phyloP scores from a whole-genome alignment of 2,329 filamentous ascomycete species.

The Colletotrichum theobromicola region DNA sequence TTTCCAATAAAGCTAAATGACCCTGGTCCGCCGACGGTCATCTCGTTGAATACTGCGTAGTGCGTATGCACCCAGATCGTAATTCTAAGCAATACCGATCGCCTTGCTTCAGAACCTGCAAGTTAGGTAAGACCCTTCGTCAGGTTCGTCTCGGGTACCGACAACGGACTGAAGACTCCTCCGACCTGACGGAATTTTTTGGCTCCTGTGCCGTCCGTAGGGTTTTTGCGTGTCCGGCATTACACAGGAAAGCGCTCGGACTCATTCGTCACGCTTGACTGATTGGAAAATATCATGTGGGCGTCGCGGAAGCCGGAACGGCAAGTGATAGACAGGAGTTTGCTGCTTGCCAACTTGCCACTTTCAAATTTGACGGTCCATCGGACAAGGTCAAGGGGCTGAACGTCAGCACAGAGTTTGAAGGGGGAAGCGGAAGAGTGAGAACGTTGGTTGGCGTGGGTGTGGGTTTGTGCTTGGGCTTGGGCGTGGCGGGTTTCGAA shows the following conservation, averaged over 20 bases:
- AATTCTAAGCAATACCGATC: background rate
- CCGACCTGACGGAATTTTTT: background rate
- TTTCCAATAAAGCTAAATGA: background rate
- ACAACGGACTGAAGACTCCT: background rate
- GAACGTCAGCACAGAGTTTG: constrained; percentile 8
- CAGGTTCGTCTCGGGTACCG: background rate
- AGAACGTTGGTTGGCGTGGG: background rate
- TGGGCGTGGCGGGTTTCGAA: constrained; percentile 4
- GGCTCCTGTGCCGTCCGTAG: background rate
- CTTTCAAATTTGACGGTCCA: constrained; percentile 15
- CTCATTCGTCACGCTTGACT: background rate
- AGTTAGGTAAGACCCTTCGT: background rate
- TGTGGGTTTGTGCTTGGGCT: constrained; percentile 4
- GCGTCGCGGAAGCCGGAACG: constrained; percentile 17
- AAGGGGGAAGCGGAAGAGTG: background rate
- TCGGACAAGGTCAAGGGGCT: constrained; percentile 18
- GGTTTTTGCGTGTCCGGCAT: background rate
- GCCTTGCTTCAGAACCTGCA: background rate
- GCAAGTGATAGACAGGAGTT: constrained; percentile 10
- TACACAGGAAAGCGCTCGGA: constrained; percentile 2
- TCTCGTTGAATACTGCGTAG: background rate
- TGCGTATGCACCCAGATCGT: background rate
- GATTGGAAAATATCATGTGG: background rate
- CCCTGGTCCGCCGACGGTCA: background rate
- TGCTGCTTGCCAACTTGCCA: constrained; percentile 9